Percentiles rank a stretch among this genome's conserved stretches.
These are phyloP conservation scores for Ploettnerulaceae sp. DNA, from an alignment of 2,329 filamentous ascomycete genomes.

Conservation along the genomic window DNA sequence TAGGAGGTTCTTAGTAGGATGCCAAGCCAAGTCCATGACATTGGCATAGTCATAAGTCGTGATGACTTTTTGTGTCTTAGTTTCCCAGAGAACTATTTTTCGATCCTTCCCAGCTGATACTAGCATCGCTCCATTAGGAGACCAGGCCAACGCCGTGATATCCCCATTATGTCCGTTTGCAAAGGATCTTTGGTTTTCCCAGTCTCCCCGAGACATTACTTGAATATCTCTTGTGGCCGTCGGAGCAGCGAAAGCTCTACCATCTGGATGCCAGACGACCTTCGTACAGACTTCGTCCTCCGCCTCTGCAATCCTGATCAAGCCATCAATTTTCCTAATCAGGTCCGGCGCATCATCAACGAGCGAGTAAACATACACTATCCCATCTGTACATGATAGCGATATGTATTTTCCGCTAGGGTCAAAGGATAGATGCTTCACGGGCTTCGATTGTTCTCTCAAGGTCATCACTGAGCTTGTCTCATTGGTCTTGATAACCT, in stretches of 20 bases:
- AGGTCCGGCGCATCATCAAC: conserved; percentile 74
- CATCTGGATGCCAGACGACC: conserved; percentile 90
- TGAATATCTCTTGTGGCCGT: conserved; percentile 80
- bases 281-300: conserved; percentile 71
- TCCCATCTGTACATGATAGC: conserved; percentile 81
- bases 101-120: conserved; percentile 64
- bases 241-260: conserved; percentile 80
- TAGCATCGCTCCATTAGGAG: conserved; percentile 85
- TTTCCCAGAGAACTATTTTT: conserved; percentile 80
- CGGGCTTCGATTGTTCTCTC: conserved; percentile 77
- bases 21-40: conserved; percentile 84
- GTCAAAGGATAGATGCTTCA: conserved; percentile 90
- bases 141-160: conserved; percentile 87
- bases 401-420: conserved; percentile 69
- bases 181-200: conserved; percentile 81
- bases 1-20: conserved; percentile 79
- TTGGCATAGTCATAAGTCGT: conserved; percentile 75
- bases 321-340: conserved; percentile 76
- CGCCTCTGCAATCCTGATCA: conserved; percentile 74
- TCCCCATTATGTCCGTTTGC: conserved; percentile 74
- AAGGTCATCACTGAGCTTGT: conserved; percentile 72
- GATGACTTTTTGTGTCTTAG: conserved; percentile 77
- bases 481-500: conserved; percentile 78
- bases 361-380: conserved; percentile 85
- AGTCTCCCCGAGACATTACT: conserved; percentile 82